Evolutionary conservation across 2,329 filamentous ascomycete genomes (phyloP).

Genomic region (Pseudogymnoascus sp.): DNA sequence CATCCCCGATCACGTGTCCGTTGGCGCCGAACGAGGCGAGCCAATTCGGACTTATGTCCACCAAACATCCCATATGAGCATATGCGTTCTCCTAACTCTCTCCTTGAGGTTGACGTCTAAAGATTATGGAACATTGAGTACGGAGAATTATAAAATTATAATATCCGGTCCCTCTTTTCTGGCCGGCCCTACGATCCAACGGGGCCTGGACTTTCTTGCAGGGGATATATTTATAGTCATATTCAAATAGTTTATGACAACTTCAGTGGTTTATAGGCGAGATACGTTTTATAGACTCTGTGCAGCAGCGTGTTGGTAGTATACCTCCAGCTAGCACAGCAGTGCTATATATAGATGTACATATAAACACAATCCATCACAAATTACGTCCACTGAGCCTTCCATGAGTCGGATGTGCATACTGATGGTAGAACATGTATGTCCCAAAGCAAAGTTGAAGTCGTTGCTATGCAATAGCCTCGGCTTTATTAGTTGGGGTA

Average conservation of each 20-base stretch:
- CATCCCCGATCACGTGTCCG: not conserved
- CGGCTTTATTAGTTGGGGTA: conserved; percentile 6
- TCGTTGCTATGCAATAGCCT: not conserved
- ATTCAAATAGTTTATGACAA: not conserved
- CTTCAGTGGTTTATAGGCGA: not conserved
- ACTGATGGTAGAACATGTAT: conserved; percentile 1
- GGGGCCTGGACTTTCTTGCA: conserved; percentile 10
- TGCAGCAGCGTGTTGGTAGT: not conserved
- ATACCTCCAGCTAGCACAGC: not conserved
- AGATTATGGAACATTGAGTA: conserved; percentile 10
- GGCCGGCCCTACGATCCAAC: not conserved
- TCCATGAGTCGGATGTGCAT: conserved; percentile 5
- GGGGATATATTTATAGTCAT: conserved; percentile 4
- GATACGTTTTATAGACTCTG: not conserved
- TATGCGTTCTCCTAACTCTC: conserved; percentile 11
- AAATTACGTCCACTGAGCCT: not conserved
- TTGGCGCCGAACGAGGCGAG: not conserved
- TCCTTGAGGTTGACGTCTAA: conserved; percentile 11
- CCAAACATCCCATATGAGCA: conserved; percentile 8
- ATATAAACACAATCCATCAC: not conserved
- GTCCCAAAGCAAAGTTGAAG: conserved; percentile 6
- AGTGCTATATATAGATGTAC: not conserved
- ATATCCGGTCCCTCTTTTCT: conserved; percentile 5
- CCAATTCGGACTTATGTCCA: not conserved
- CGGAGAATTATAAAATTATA: conserved; percentile 1